Evolutionary conservation across 768 basidiomycete species (phyloP).

Genomic region (Leccinum pellstonianum): DNA sequence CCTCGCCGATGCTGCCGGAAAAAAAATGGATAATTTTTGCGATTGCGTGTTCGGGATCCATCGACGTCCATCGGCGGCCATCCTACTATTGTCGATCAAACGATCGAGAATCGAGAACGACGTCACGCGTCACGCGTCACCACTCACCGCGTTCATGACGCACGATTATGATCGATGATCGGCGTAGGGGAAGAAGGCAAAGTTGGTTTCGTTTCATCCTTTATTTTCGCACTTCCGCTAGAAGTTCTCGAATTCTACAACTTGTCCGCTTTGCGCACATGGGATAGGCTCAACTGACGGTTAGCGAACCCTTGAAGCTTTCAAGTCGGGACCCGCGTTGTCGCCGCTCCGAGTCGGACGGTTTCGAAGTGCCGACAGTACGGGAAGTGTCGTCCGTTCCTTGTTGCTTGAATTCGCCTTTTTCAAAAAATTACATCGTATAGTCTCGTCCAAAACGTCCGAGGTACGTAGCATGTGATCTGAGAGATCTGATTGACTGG

Average conservation of each 20-base stretch:
- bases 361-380: not conserved
- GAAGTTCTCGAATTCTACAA: not conserved
- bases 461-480: too few relatives aligned
- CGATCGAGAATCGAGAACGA: not conserved
- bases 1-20: not conserved
- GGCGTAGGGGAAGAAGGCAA: too few relatives aligned
- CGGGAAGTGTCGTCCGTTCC: not conserved
- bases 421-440: too few relatives aligned
- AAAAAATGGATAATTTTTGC: not conserved
- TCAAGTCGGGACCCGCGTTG: not conserved
- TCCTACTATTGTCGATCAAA: not conserved
- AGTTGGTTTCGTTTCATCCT: not conserved
- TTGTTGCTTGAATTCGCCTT: not conserved
- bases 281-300: not conserved
- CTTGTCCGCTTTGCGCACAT: not conserved
- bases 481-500: not conserved
- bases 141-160: not conserved
- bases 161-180: too few relatives aligned
- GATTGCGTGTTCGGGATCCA: not conserved
- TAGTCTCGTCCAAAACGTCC: not conserved
- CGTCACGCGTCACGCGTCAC: not conserved
- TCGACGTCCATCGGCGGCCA: too few relatives aligned
- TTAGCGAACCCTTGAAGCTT: not conserved
- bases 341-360: not conserved
- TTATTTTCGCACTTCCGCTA: not conserved